Percentiles rank a stretch among this genome's conserved stretches.
phyloP scores from a whole-genome alignment of 2,329 filamentous ascomycete genomes.

The Aspergillus bombycis region DNA sequence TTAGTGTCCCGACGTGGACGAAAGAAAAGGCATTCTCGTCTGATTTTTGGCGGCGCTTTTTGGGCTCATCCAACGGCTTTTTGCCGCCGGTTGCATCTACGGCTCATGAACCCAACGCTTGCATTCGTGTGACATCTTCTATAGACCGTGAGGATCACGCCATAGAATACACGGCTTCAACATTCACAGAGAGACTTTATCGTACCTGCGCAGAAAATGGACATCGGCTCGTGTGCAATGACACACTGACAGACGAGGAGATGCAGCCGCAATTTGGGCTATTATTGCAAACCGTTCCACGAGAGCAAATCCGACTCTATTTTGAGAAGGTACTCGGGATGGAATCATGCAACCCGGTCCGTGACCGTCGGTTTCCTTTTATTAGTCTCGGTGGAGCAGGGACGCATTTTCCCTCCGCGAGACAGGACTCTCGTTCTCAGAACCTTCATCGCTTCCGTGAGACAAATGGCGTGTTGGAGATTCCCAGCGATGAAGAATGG shows the following conservation, averaged over 20 bases:
- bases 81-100: not conserved
- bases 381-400: not conserved
- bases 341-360: not conserved
- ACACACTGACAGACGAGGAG: not conserved
- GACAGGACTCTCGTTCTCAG: not conserved
- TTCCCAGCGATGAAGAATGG: constrained; percentile 2
- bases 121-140: not conserved
- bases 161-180: not conserved
- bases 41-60: not conserved
- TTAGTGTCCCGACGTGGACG: not conserved
- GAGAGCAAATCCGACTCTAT: not conserved
- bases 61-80: constrained; percentile 1
- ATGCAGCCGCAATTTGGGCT: constrained; percentile 2
- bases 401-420: not conserved
- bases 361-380: not conserved
- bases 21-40: not conserved
- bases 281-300: not conserved
- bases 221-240: not conserved
- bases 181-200: not conserved
- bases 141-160: not conserved
- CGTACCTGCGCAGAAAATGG: not conserved
- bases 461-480: not conserved
- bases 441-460: not conserved
- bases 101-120: not conserved
- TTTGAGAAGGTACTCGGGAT: not conserved